These are phyloP conservation scores for Rutstroemia sp. DNA, from an alignment of 2,329 filamentous ascomycete species.

Conservation along the genomic window DNA sequence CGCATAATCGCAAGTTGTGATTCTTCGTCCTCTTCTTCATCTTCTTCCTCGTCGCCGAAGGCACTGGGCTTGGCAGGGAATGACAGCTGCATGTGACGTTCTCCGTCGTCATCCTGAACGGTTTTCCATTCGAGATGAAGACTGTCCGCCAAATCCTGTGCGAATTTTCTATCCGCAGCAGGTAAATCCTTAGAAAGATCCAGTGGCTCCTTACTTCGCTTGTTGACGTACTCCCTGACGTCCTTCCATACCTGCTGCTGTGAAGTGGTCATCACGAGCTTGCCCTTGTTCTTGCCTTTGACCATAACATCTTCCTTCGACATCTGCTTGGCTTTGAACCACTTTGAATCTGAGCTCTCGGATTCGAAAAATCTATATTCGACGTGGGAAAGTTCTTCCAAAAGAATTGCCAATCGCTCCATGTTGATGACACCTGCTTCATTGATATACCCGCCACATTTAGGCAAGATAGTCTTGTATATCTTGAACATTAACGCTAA, in stretches of 20 bases:
- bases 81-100: constrained; percentile 58
- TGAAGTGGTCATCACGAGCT: constrained; percentile 65
- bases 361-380: constrained; percentile 90
- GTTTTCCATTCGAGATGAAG: constrained; percentile 60
- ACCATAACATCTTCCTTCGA: constrained; percentile 61
- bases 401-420: constrained; percentile 64
- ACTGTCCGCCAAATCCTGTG: constrained; percentile 73
- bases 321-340: constrained; percentile 82
- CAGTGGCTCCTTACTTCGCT: constrained; percentile 55
- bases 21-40: constrained; percentile 70
- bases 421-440: constrained; percentile 90
- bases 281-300: constrained; percentile 53
- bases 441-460: constrained; percentile 91
- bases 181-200: constrained; percentile 68
- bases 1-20: constrained; percentile 75
- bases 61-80: constrained; percentile 42
- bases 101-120: constrained; percentile 54
- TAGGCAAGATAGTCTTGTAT: constrained; percentile 85
- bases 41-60: constrained; percentile 51
- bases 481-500: constrained; percentile 95
- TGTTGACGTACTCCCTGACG: constrained; percentile 75
- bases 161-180: constrained; percentile 85
- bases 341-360: constrained; percentile 80
- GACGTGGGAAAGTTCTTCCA: constrained; percentile 79
- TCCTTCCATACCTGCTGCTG: constrained; percentile 79